Base-by-base conservation (phyloP, 768 basidiomycete genomes). In the Phlegmacium glaucopus region DNA sequence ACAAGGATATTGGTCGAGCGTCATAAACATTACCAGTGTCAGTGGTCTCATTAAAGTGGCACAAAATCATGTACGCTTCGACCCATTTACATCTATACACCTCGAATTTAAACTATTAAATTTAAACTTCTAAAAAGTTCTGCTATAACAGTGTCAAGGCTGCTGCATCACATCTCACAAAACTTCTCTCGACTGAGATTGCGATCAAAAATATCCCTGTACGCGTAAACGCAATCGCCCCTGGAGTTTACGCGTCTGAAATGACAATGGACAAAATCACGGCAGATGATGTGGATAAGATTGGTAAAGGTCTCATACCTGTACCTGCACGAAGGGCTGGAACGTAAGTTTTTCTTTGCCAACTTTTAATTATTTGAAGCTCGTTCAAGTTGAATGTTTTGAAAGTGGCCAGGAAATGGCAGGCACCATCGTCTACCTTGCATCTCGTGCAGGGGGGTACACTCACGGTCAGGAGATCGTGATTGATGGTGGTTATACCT, bases 71-170 rank as follows among this genome's bases (percentile, higher is more conserved):
- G 89, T 90, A 63, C n/a, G 84, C 65, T 38, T 39, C 27, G 27
- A 25, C 16, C 36, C 6, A 18, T 30, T 15, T 10, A 16, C 27
- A 26, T 11, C 15, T 10, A 16, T 9, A 9, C 13, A 22, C 25
- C 32, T 15, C 15, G n/a, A 25, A 32, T 26, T 37, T 17, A 27
- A 15, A 22, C 22, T 22, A 22, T 22, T 22, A 22, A 22, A 22
- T 22, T 22, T 22, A 22, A 22, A 22, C 5, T 44, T 13, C 56
- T 22, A 22, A 2, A 22, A 22, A 91, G 89, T 90, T 90, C 60
- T 79, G 77, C 25, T 91, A 91, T 63, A 91, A 91, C 63, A 86
- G 84, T 55, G 72, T 85, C 6, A 91, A 91, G 61, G 87, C 85
- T 0, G 90, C 87, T 3, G 82, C 80, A 5, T 76, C 83, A 10